These are phyloP conservation scores for Globisporangium orthogonon DNA, from an alignment of 352 stramenopile species.

Conservation along the genomic window DNA sequence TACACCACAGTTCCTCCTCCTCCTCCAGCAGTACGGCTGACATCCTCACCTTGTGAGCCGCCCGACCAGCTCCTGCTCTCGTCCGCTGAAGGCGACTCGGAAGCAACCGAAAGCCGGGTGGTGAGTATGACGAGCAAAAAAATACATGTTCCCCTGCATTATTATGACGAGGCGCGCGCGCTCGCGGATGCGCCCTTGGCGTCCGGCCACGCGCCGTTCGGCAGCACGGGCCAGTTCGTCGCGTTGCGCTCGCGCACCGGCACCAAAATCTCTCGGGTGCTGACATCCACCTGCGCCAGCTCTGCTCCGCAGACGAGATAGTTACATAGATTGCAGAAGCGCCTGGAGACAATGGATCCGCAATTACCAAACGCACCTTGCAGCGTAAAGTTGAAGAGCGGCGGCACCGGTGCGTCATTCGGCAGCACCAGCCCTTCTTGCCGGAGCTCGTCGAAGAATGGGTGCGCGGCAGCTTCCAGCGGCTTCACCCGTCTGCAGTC, in stretches of 20 bases:
- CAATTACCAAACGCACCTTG: constrained; percentile 40
- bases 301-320: constrained; percentile 38
- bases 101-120: constrained; percentile 6
- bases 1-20: background rate
- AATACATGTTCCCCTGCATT: constrained; percentile 43
- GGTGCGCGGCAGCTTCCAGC: constrained; percentile 88
- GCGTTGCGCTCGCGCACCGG: constrained; percentile 57
- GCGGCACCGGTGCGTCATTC: constrained; percentile 67
- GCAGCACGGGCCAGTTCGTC: constrained; percentile 69
- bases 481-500: constrained; percentile 54
- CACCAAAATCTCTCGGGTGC: constrained; percentile 74
- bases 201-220: constrained; percentile 67
- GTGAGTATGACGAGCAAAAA: constrained; percentile 29
- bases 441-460: constrained; percentile 98
- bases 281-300: constrained; percentile 63
- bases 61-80: no score
- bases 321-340: no score
- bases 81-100: no score
- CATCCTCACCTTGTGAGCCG: constrained; percentile 54
- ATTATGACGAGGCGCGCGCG: constrained; percentile 22
- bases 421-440: constrained; percentile 80
- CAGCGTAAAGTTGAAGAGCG: constrained; percentile 94
- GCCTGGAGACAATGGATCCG: no score
- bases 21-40: constrained; percentile 21
- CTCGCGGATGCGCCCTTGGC: constrained; percentile 15